Conservation (phyloP, 768 basidiomycete species). For the Lyophyllum atratum region DNA sequence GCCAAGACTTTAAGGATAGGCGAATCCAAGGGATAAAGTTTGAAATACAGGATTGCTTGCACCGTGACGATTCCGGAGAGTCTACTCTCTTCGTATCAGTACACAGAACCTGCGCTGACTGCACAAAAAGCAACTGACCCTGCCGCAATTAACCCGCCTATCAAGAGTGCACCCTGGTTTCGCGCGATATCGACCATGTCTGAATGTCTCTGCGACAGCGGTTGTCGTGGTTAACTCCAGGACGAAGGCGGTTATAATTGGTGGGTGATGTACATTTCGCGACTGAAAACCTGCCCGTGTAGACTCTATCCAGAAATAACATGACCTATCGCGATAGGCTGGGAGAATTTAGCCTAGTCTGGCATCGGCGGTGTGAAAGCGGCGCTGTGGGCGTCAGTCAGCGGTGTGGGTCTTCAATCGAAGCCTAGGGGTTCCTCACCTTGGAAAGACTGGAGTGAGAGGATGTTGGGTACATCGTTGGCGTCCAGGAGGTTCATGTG, state of each 20-base stretch:
- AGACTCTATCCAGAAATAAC: neutral
- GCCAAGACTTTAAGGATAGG: slow-evolving; percentile 29
- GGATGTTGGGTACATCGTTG: neutral
- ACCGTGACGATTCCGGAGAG: slow-evolving; percentile 37
- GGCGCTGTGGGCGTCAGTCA: too few species aligned
- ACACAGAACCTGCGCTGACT: too few species aligned
- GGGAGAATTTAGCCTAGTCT: neutral
- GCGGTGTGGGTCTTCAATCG: neutral
- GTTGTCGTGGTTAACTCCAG: neutral
- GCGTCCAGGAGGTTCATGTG: too few species aligned
- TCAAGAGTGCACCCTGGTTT: slow-evolving; percentile 39
- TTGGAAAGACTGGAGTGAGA: neutral
- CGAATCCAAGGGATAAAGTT: slow-evolving; percentile 31
- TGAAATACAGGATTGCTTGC: slow-evolving; percentile 36
- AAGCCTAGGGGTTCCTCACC: neutral
- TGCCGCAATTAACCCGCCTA: slow-evolving; percentile 39
- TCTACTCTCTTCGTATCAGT: slow-evolving; percentile 8
- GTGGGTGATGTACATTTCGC: neutral
- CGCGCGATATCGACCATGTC: slow-evolving; percentile 30
- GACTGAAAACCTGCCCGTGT: neutral
- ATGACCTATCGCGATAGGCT: neutral
- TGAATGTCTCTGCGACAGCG: neutral
- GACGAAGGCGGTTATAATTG: neutral
- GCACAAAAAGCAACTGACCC: slow-evolving; percentile 22
- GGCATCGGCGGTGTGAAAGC: neutral